Evolutionary conservation across 495 filamentous ascomycete genomes (phyloP), one percentile per base, ranked within the genome.

Genomic region (Oleoguttula mirabilis): DNA sequence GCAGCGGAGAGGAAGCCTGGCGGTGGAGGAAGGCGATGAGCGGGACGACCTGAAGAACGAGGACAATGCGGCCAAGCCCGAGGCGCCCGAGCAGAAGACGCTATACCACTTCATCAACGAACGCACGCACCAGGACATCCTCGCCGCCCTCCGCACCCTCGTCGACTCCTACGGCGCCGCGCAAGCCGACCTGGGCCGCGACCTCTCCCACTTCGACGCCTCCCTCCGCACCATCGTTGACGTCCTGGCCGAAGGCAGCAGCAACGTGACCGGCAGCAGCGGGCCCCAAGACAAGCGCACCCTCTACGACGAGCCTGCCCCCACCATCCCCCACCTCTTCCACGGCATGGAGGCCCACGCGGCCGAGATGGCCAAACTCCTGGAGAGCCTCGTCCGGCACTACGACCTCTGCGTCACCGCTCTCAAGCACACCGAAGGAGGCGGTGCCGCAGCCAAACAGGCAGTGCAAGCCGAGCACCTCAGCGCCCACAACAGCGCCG

Each of bases 401-500:
- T 96, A 93, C 52, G 90, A 98, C 60, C 76, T 92, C 41, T 98
- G 90, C 55, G 84, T 90, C 16, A 87, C 77, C 3, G 92, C 92
- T 0, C 78, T 96, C 21, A 82, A 85, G 49, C 82, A 88, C 45
- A 94, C 88, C 1, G 88, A 96, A 65, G 90, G 88, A 19, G 87
- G 86, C 10, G 76, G 73, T 16, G 79, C 80, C 14, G 85, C 84
- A 4, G 72, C 79, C 28, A 50, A 56, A 68, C 73, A 28, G 69
- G 75, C 24, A 73, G 78, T 40, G 4, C 48, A 55, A 67, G 40
- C 37, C n/a, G 44, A 48, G 4, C 34, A 19, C 2, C n/a, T 22
- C 2, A 20, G 14, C n/a, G 17, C 32, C 10, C 25, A n/a, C 10
- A 38, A 1, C 11, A 22, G 15, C 0, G 19, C 30, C 6, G 44